Percentiles rank a stretch among this genome's conserved stretches.
Evolutionary conservation across 257 asterid genomes (phyloP).

Genomic region (Nicotiana sylvestris): DNA sequence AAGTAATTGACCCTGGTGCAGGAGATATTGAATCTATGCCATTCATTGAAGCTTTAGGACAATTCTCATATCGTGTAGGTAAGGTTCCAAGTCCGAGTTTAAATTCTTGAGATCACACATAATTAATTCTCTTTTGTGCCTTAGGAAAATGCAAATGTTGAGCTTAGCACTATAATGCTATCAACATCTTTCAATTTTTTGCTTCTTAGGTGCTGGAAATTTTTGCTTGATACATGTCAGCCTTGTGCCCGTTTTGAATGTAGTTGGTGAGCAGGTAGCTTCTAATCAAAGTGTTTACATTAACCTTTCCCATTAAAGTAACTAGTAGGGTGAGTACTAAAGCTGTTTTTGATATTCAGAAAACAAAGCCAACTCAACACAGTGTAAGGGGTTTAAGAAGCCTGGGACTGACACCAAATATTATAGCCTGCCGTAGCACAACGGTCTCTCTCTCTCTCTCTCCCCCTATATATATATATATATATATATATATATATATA

Average conservation of each 20-base stretch:
- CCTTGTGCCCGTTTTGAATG: constrained; percentile 73
- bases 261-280: constrained; percentile 75
- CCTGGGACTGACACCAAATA: constrained; percentile 67
- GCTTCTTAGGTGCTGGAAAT: constrained; percentile 58
- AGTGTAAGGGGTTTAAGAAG: constrained; percentile 80
- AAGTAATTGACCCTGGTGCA: constrained; percentile 25
- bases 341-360: constrained; percentile 35
- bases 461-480: background rate
- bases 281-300: background rate
- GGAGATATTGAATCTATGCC: constrained; percentile 87
- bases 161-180: background rate
- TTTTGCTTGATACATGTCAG: constrained; percentile 81
- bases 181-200: background rate
- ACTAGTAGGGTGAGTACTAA: background rate
- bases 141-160: background rate
- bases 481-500: background rate
- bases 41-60: constrained; percentile 79
- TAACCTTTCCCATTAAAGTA: background rate
- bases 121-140: background rate
- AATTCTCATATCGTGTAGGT: constrained; percentile 81
- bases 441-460: constrained; percentile 37
- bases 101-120: background rate
- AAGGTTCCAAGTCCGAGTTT: constrained; percentile 11
- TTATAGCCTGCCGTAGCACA: constrained; percentile 83
- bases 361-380: constrained; percentile 87